A percentile compares a stretch with the other conserved stretches of the same genome.
phyloP scores from a whole-genome alignment of 139 green algal species.

The Auxenochlorella pyrenoidosa region DNA sequence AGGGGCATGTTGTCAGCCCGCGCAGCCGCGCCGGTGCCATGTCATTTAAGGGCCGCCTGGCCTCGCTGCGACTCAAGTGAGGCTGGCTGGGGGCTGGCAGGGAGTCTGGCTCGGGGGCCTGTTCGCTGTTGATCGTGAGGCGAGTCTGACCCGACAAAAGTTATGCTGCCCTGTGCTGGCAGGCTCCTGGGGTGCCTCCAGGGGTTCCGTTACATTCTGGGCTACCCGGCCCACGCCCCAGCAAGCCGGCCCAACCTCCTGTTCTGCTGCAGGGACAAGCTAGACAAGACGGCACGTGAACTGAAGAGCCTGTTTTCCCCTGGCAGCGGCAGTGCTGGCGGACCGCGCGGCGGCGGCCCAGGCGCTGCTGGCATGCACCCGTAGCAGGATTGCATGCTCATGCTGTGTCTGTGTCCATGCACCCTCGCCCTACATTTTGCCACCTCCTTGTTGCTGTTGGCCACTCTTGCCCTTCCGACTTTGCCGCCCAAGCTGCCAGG shows the following conservation, averaged over 20 bases:
- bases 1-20: conserved; percentile 29
- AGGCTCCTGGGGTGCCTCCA: too few relatives aligned
- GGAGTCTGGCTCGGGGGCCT: neutral
- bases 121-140: too few relatives aligned
- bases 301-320: conserved; percentile 44
- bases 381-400: neutral
- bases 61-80: conserved; percentile 24
- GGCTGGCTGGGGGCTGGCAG: neutral
- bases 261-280: conserved; percentile 14
- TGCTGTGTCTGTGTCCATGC: neutral
- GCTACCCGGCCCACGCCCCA: neutral
- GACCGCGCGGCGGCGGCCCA: neutral
- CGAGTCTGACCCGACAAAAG: too few relatives aligned
- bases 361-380: neutral
- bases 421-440: neutral
- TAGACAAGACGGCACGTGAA: conserved; percentile 27
- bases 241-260: too few relatives aligned
- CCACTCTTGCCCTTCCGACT: too few relatives aligned
- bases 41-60: conserved; percentile 40
- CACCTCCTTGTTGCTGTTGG: neutral
- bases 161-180: too few relatives aligned
- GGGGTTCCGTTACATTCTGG: too few relatives aligned
- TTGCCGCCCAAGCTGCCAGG: too few relatives aligned
- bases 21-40: conserved; percentile 15
- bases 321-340: neutral